These are phyloP conservation scores for Colletotrichum magnum DNA, from an alignment of 2,329 filamentous ascomycete species.

Conservation along the genomic window DNA sequence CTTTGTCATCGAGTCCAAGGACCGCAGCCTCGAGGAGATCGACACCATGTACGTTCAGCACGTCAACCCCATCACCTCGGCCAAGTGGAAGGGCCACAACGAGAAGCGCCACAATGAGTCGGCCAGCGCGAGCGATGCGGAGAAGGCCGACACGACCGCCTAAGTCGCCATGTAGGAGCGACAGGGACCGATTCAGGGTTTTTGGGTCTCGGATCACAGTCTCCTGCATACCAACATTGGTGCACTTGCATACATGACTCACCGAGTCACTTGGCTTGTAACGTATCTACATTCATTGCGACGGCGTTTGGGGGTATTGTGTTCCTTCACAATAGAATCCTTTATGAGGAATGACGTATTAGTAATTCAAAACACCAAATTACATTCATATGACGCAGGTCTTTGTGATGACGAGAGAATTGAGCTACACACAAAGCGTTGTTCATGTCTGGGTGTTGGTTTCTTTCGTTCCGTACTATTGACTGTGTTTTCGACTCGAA, in stretches of 20 bases:
- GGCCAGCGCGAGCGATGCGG: constrained; percentile 29
- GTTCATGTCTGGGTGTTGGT: too few species aligned
- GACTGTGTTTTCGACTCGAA: too few species aligned
- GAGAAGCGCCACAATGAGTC: constrained; percentile 45
- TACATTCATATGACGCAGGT: neutral
- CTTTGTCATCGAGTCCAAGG: constrained; percentile 81
- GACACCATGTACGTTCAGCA: constrained; percentile 79
- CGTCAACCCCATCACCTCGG: constrained; percentile 65
- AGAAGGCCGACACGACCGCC: constrained; percentile 25
- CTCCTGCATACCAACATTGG: neutral
- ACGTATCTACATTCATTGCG: constrained; percentile 37
- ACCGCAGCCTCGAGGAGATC: constrained; percentile 80
- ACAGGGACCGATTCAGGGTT: neutral
- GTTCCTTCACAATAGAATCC: constrained; percentile 18
- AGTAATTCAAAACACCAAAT: constrained; percentile 9
- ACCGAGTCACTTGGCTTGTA: constrained; percentile 18
- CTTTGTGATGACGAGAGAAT: too few species aligned
- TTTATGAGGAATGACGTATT: constrained; percentile 38
- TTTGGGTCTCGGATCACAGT: neutral
- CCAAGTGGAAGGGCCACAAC: constrained; percentile 50
- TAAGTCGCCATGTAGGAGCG: constrained; percentile 5
- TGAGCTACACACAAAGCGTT: too few species aligned
- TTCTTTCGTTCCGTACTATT: too few species aligned
- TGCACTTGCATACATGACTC: constrained; percentile 10
- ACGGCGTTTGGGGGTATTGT: constrained; percentile 36